These are phyloP conservation scores for Aspergillus intermedius DNA, from an alignment of 2,329 filamentous ascomycete genomes.

Conservation along the genomic window DNA sequence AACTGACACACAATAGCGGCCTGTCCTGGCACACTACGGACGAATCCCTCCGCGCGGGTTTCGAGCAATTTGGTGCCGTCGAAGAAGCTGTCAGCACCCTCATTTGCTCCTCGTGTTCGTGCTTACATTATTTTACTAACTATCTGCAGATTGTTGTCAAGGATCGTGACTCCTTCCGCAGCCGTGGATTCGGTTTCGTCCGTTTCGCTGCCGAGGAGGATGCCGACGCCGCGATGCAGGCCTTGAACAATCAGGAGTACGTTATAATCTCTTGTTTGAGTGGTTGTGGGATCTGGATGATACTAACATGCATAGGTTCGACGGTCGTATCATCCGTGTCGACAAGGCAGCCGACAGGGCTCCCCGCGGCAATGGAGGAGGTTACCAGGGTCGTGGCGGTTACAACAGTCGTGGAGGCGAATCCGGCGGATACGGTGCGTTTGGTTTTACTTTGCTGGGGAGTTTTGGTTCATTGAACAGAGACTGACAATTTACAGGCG, in stretches of 20 bases:
- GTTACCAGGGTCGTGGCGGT: slow-evolving; percentile 41
- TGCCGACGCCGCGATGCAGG: slow-evolving; percentile 36
- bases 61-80: slow-evolving; percentile 82
- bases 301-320: slow-evolving; percentile 57
- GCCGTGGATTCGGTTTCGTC: slow-evolving; percentile 95
- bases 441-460: neutral
- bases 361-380: slow-evolving; percentile 49
- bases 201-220: slow-evolving; percentile 58
- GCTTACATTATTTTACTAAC: slow-evolving; percentile 12
- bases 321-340: slow-evolving; percentile 88
- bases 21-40: slow-evolving; percentile 99
- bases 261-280: slow-evolving; percentile 30
- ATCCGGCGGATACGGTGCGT: slow-evolving; percentile 20
- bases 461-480: too few species aligned
- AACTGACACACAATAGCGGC: slow-evolving; percentile 53
- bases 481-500: slow-evolving; percentile 7
- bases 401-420: slow-evolving; percentile 38
- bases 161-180: slow-evolving; percentile 92
- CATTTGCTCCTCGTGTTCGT: slow-evolving; percentile 3
- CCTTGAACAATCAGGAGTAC: slow-evolving; percentile 61
- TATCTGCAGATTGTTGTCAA: slow-evolving; percentile 79
- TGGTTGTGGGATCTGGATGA: neutral
- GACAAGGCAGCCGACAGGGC: slow-evolving; percentile 86
- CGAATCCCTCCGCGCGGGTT: slow-evolving; percentile 76
- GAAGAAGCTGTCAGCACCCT: slow-evolving; percentile 81